Percentiles rank a stretch among this genome's conserved stretches.
These are phyloP conservation scores for Candida nanaspora DNA, from an alignment of 805 yeast species.

Conservation along the genomic window DNA sequence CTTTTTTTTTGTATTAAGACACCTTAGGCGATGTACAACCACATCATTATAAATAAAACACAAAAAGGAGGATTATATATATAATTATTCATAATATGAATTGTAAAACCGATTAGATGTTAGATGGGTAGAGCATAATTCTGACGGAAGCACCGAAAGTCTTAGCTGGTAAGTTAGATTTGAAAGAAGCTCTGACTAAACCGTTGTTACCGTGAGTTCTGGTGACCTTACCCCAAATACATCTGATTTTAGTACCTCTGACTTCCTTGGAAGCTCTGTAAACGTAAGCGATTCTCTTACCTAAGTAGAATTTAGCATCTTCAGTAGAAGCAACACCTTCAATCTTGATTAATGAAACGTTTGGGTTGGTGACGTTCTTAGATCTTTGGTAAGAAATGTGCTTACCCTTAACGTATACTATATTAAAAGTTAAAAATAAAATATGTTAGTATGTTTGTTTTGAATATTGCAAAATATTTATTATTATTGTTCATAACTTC, in stretches of 20 bases:
- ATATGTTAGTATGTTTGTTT: conserved; percentile 5
- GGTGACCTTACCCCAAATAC: conserved; percentile 98
- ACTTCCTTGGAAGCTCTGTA: conserved; percentile 98
- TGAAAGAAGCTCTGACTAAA: conserved; percentile 98
- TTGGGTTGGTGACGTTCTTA: conserved; percentile 96
- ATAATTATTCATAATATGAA: neutral
- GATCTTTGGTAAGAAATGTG: conserved; percentile 99
- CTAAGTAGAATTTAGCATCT: conserved; percentile 98
- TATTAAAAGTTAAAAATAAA: conserved; percentile 5
- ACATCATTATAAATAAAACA: conserved; percentile 1
- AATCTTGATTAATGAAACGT: conserved; percentile 91
- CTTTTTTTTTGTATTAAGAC: conserved; percentile 1
- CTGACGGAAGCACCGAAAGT: conserved; percentile 99
- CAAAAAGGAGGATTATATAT: conserved; percentile 1
- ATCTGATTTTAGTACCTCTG: conserved; percentile 98
- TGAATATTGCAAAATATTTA: neutral
- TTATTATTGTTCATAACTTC: too few relatives aligned
- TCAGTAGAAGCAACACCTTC: conserved; percentile 90
- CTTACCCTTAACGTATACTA: conserved; percentile 99
- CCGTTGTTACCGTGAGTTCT: conserved; percentile 99
- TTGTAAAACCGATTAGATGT: conserved; percentile 61
- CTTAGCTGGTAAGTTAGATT: conserved; percentile 98
- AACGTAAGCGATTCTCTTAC: conserved; percentile 98
- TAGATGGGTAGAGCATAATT: conserved; percentile 99
- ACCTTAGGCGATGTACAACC: conserved; percentile 2